Evolutionary conservation across 129 eudicot species (phyloP), one percentile per base, ranked within the genome.

Genomic region (Ambrosia artemisiifolia): DNA sequence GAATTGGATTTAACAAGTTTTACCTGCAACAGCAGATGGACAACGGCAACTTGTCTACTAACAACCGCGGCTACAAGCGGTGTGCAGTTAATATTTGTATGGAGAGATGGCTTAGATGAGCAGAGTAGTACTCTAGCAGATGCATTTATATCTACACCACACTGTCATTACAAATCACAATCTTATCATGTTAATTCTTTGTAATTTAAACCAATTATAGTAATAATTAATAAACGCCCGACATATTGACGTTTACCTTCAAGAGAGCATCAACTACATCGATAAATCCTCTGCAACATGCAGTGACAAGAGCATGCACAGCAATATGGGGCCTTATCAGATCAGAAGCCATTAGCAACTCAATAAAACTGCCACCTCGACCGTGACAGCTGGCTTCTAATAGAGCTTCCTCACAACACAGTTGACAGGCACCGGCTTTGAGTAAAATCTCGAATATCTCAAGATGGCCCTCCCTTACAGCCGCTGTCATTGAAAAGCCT

Each of bases 61-160:
- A 94, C 98, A 79, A 94, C 82, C 34, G 98, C 98, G 56, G 97
- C 98, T 36, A 84, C 93, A 36, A 94, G 95, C 28, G 87, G 85
- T 33, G 80, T 81, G 74, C 95, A 94, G 70, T 94, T 88, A 42
- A 67, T 81, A 76, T 90, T 94, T 55, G 96, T 79, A 53, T 94
- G 95, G 71, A 94, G 88, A 74, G 92, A 80, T 75, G 98, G 98
- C 84, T 88, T 90, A 50, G 83, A 81, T 48, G 98, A 94, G 63
- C 82, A 91, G 34, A 94, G 95, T 78, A 94, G 73, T 59, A 94
- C 89, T 32, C 98, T 88, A 34, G 81, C 85, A 59, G 81, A 74
- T 67, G 91, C 87, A 78, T 90, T 85, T 18, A 79, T 83, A 76
- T 90, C 86, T 61, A 94, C 95, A 48, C 98, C 96, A 81, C 85